Conservation (phyloP, 2,329 filamentous ascomycete genomes). For the Apiospora pterosperma region DNA sequence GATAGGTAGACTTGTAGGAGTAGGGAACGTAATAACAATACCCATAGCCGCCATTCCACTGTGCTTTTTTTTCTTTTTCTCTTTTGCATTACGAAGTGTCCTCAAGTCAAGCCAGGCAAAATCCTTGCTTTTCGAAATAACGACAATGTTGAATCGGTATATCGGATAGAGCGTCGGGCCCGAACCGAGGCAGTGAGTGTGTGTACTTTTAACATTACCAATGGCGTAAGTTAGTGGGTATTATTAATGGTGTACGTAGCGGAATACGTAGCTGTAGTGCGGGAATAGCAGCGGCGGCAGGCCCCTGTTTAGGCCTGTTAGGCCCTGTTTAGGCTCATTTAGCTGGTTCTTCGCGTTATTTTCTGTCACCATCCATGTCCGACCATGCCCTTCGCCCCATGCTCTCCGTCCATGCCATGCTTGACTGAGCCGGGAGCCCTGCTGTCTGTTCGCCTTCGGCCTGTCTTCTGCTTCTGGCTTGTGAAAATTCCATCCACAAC, state of each 20-base stretch:
- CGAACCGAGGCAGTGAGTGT: background rate
- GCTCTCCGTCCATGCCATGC: background rate
- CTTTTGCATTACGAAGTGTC: no score
- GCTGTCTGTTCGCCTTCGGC: background rate
- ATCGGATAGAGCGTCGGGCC: background rate
- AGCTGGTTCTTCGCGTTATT: background rate
- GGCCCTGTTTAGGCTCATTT: no score
- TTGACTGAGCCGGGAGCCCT: background rate
- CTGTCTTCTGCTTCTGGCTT: background rate
- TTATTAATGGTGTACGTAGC: background rate
- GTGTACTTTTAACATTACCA: background rate
- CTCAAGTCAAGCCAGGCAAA: background rate
- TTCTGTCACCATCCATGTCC: background rate
- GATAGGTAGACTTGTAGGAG: no score
- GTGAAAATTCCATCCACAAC: slow-evolving; percentile 1
- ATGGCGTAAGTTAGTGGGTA: background rate
- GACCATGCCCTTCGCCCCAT: background rate
- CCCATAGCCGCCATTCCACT: no score
- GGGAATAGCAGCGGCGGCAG: background rate
- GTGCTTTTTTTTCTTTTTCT: no score
- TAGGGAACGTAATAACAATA: no score
- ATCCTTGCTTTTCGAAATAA: background rate
- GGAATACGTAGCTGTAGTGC: background rate
- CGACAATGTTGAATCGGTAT: background rate
- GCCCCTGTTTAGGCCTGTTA: no score